These are phyloP conservation scores for Bromus sterilis DNA, from an alignment of 176 grass and related monocot species.

Conservation along the genomic window DNA sequence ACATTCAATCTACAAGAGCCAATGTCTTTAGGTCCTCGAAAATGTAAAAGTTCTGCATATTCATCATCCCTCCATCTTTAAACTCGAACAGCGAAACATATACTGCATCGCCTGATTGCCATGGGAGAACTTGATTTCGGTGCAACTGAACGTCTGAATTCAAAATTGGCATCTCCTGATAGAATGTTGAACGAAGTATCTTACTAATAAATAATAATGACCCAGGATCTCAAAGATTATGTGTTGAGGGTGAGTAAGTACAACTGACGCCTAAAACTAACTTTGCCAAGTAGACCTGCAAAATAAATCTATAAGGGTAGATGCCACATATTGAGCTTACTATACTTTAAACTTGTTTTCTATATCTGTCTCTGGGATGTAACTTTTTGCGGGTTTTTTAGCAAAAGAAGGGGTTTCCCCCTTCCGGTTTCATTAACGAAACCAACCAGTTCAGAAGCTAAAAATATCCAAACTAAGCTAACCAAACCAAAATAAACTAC, in stretches of 20 bases:
- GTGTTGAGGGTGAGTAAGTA: background rate
- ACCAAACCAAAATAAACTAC: too few relatives aligned
- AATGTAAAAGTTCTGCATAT: background rate
- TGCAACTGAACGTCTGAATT: background rate
- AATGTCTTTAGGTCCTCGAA: background rate
- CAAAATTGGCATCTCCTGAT: background rate
- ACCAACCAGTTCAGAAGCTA: too few relatives aligned
- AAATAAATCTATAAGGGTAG: background rate
- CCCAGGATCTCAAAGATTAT: background rate
- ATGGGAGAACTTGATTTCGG: background rate
- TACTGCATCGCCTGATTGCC: background rate
- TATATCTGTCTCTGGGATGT: background rate
- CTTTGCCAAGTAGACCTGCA: background rate
- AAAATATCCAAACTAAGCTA: too few relatives aligned
- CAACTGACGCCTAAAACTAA: background rate
- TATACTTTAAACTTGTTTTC: conserved; percentile 10
- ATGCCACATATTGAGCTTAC: background rate
- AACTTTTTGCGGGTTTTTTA: too few relatives aligned
- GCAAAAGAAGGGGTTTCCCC: too few relatives aligned
- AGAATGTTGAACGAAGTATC: background rate
- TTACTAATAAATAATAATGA: background rate
- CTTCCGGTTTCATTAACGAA: too few relatives aligned
- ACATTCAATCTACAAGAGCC: background rate
- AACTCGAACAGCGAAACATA: background rate
- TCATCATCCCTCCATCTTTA: background rate